A percentile compares a stretch with the other conserved stretches of the same genome.
These are phyloP conservation scores for Crithidia bombi DNA, from an alignment of 208 protist species.

Conservation along the genomic window DNA sequence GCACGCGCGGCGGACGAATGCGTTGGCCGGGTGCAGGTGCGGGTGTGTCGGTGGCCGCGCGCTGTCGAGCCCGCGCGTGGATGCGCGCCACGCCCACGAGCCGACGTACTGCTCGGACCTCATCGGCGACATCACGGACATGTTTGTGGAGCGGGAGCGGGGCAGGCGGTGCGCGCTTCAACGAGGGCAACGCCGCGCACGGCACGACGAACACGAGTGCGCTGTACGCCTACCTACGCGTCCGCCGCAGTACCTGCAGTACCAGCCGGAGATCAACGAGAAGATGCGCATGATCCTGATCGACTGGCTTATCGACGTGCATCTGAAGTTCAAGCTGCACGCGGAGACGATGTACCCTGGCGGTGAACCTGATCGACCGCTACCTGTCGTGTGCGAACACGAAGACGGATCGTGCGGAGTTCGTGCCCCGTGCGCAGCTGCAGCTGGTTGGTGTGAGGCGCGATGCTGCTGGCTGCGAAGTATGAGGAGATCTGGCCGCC, in stretches of 20 bases:
- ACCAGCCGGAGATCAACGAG: constrained; percentile 95
- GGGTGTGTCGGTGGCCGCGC: constrained; percentile 18
- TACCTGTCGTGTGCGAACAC: constrained; percentile 84
- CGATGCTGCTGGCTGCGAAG: constrained; percentile 91
- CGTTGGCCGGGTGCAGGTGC: not conserved
- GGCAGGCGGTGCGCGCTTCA: constrained; percentile 56
- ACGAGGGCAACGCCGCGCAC: constrained; percentile 52
- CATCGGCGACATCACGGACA: constrained; percentile 84
- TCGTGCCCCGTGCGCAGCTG: constrained; percentile 86
- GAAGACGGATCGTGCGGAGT: constrained; percentile 57
- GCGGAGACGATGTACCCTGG: constrained; percentile 97
- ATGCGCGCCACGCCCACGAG: constrained; percentile 54
- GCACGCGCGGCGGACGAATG: constrained; percentile 25
- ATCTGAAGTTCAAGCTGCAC: constrained; percentile 97
- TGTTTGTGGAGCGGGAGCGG: constrained; percentile 79
- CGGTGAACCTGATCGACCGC: constrained; percentile 97
- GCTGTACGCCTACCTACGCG: constrained; percentile 68
- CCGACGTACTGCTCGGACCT: constrained; percentile 79
- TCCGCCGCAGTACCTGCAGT: constrained; percentile 81
- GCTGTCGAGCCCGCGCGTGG: constrained; percentile 44
- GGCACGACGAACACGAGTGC: constrained; percentile 36
- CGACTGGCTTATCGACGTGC: constrained; percentile 99
- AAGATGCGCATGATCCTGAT: constrained; percentile 98
- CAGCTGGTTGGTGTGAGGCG: constrained; percentile 96
- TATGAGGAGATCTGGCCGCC: constrained; percentile 96